phyloP scores from a whole-genome alignment of 2,329 filamentous ascomycete genomes.

The Apiospora rasikravindrae region DNA sequence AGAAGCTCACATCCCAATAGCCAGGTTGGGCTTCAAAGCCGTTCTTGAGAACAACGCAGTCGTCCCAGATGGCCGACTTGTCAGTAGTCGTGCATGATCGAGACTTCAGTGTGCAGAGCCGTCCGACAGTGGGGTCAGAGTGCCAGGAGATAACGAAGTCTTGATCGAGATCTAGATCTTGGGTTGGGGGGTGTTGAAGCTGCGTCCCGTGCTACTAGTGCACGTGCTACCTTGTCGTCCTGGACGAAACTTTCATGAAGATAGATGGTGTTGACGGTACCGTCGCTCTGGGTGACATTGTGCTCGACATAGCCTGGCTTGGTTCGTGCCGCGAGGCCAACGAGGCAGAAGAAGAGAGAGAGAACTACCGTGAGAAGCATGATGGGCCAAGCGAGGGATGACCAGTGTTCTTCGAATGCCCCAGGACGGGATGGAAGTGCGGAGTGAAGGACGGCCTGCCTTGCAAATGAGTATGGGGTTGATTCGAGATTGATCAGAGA shows the following conservation, averaged over 20 bases:
- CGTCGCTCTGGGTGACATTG: background rate
- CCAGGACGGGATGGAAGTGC: background rate
- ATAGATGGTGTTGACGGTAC: background rate
- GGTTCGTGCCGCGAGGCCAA: background rate
- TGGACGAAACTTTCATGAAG: background rate
- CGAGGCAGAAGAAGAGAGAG: slow-evolving; percentile 3
- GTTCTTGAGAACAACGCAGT: background rate
- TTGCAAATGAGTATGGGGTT: background rate
- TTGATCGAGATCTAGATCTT: background rate
- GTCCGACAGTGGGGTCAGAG: background rate
- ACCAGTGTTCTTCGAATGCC: background rate
- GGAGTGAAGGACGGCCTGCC: background rate
- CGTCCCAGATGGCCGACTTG: background rate
- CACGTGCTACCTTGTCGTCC: background rate
- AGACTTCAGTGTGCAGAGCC: background rate
- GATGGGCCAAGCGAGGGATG: background rate
- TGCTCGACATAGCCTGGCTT: background rate
- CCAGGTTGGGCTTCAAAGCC: background rate
- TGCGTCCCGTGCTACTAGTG: background rate
- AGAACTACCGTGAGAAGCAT: background rate
- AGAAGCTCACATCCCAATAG: background rate
- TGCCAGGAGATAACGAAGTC: background rate
- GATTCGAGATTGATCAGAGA: background rate
- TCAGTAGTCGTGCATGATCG: background rate
- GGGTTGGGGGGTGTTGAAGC: background rate